Base-by-base conservation (phyloP, 495 filamentous ascomycete genomes). In the Talaromyces wortmannii region DNA sequence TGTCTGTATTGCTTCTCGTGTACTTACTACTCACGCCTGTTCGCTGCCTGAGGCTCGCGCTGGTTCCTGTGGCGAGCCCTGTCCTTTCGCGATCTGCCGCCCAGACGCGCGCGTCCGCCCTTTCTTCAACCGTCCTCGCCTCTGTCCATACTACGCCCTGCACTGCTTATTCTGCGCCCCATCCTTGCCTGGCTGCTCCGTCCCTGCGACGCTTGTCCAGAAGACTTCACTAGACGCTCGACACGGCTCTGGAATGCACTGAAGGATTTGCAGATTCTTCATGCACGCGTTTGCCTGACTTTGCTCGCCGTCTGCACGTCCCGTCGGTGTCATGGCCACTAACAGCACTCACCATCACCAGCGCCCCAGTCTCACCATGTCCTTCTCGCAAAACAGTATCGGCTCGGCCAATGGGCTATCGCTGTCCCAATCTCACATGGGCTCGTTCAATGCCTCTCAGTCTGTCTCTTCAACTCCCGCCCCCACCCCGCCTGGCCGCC, bases 391-490 rank as follows among this genome's bases (percentile, higher is more conserved):
- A 58, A 70, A 67, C 50, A 77, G 67, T 56, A 69, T 63, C 50
- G 72, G 69, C 31, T 72, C 70, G 30, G 56, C 62, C 47, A 73
- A 76, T 62, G 71, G 73, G 50, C 65, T 72, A 55, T 54, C 68
- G 40, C 66, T 62, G 56, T 73, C 76, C 29, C 72, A 74, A 56
- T 70, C 71, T 54, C 68, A 75, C 62, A 65, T 79, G 62, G 75
- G 73, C 43, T 79, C 78, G 17, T 74, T 82, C 52, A 73, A 78
- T 60, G 71, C 69, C 58, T 71, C 76, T 45, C 76, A 78, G 64
- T 76, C 79, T 55, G 63, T 79, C 53, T 68, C 72, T 15, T 77
- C 76, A 18, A 82, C 80, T n/a, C 79, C 78, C 56, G 73, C 78
- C 59, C 77, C 74, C 50, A 81, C 76, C 36, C 78, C 79, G 50